Evolutionary conservation across 2,329 filamentous ascomycete species (phyloP).

Genomic region (Mycosphaerelloides madeirae): DNA sequence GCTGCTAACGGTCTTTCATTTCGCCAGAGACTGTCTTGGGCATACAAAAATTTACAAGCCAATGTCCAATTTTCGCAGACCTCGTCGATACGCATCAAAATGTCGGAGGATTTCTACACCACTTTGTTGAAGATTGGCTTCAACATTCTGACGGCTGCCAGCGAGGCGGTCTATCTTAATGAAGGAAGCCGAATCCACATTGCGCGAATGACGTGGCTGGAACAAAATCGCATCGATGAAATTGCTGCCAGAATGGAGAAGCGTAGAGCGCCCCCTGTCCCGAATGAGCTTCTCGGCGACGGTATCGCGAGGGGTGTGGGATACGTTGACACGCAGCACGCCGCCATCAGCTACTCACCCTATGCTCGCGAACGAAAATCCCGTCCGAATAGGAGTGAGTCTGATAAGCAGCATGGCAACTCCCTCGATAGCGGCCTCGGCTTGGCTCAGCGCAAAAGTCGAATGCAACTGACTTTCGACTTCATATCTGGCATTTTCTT

Average conservation of each 20-base stretch:
- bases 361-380: slow-evolving; percentile 65
- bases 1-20: slow-evolving; percentile 43
- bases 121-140: slow-evolving; percentile 83
- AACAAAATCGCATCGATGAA: slow-evolving; percentile 77
- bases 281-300: slow-evolving; percentile 40
- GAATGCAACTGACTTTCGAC: slow-evolving; percentile 71
- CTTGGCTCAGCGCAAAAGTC: slow-evolving; percentile 68
- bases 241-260: slow-evolving; percentile 52
- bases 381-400: slow-evolving; percentile 19
- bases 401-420: slow-evolving; percentile 21
- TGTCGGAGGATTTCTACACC: slow-evolving; percentile 94
- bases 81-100: slow-evolving; percentile 65
- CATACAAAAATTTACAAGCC: slow-evolving; percentile 87
- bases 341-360: slow-evolving; percentile 39
- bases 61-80: slow-evolving; percentile 72
- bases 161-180: slow-evolving; percentile 91
- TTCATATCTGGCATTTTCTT: slow-evolving; percentile 72
- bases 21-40: slow-evolving; percentile 60
- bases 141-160: slow-evolving; percentile 82
- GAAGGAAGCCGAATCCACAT: slow-evolving; percentile 75
- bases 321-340: slow-evolving; percentile 31
- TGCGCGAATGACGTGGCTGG: slow-evolving; percentile 79
- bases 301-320: slow-evolving; percentile 36
- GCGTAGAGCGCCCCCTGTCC: slow-evolving; percentile 35
- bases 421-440: slow-evolving; percentile 63